Evolutionary conservation across 495 filamentous ascomycete species (phyloP).

Genomic region (Hypoxylon trugodes): DNA sequence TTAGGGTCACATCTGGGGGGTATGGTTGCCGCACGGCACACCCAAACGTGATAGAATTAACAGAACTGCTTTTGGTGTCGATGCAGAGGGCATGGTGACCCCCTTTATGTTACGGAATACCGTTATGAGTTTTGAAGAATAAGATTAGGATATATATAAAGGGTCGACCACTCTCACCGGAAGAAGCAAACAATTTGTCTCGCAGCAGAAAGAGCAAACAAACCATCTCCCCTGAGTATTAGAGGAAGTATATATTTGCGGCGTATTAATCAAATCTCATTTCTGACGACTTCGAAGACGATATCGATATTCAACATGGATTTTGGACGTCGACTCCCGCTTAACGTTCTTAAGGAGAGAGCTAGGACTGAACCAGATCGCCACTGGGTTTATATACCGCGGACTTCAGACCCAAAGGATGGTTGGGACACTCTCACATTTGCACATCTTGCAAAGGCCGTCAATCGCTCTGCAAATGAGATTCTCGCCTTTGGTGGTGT

Average conservation of each 20-base stretch:
- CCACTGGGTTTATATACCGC: slow-evolving; percentile 49
- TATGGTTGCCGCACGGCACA: slow-evolving; percentile 6
- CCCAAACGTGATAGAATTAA: not conserved
- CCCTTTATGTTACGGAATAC: not conserved
- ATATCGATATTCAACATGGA: slow-evolving; percentile 4
- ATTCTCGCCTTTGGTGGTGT: slow-evolving; percentile 50
- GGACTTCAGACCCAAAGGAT: slow-evolving; percentile 40
- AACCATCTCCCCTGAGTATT: no score
- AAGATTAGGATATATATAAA: not conserved
- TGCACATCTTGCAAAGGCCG: slow-evolving; percentile 53
- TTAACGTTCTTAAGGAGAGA: slow-evolving; percentile 57
- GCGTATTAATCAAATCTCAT: no score
- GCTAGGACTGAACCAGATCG: slow-evolving; percentile 48
- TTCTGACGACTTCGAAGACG: not conserved
- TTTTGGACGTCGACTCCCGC: slow-evolving; percentile 44
- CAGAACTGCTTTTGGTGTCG: not conserved
- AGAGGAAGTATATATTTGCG: no score
- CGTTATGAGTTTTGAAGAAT: not conserved
- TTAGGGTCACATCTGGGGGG: not conserved
- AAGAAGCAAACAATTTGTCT: no score
- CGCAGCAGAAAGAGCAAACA: no score
- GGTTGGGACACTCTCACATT: slow-evolving; percentile 60
- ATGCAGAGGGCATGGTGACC: not conserved
- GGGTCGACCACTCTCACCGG: not conserved
- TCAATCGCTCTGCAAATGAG: slow-evolving; percentile 59